These are phyloP conservation scores for Kalanchoe fedtschenkoi DNA, from an alignment of 164 flowering plant genomes.

Conservation along the genomic window DNA sequence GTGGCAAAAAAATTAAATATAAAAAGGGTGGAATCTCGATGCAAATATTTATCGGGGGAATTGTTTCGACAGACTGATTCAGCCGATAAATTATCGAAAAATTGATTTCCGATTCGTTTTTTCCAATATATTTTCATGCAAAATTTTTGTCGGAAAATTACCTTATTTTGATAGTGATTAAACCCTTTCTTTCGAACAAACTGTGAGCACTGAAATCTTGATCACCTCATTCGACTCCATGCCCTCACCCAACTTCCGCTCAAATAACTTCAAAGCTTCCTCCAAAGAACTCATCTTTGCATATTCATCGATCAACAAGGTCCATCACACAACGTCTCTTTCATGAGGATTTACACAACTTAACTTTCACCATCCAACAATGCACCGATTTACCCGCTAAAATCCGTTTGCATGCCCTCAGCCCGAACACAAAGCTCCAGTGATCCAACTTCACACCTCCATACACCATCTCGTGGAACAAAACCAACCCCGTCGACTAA, in stretches of 20 bases:
- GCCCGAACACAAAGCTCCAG: constrained; percentile 41
- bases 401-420: constrained; percentile 36
- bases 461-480: constrained; percentile 36
- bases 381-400: constrained; percentile 30
- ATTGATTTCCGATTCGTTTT: too few species aligned
- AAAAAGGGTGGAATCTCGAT: too few species aligned
- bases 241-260: constrained; percentile 21
- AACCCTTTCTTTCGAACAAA: constrained; percentile 42
- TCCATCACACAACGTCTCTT: constrained; percentile 60
- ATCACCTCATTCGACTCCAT: constrained; percentile 61
- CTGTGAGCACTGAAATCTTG: constrained; percentile 49
- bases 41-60: too few species aligned
- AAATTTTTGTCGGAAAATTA: too few species aligned
- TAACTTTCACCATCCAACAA: constrained; percentile 34
- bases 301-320: constrained; percentile 46
- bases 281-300: constrained; percentile 18
- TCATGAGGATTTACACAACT: constrained; percentile 31
- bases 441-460: constrained; percentile 36
- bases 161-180: too few species aligned
- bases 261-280: constrained; percentile 40
- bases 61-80: too few species aligned
- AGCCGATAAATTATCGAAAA: too few species aligned
- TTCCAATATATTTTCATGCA: too few species aligned
- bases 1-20: too few species aligned
- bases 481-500: constrained; percentile 21